A percentile compares a stretch with the other conserved stretches of the same genome.
These are phyloP conservation scores for Saturnispora hagleri DNA, from an alignment of 805 yeast genomes.

Conservation along the genomic window DNA sequence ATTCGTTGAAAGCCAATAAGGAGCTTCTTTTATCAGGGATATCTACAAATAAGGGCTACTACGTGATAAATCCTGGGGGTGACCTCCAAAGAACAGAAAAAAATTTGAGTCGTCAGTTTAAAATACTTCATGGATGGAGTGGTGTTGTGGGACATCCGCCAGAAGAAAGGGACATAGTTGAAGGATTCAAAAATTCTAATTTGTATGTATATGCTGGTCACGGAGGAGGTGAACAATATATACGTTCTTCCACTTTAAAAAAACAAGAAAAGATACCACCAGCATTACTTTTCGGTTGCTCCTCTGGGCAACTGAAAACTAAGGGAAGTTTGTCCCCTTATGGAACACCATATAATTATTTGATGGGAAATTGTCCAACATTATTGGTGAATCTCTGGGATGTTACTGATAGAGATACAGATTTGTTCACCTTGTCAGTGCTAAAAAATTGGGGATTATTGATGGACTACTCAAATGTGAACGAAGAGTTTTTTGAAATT, in stretches of 20 bases:
- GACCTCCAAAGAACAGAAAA: conserved; percentile 65
- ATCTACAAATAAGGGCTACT: conserved; percentile 35
- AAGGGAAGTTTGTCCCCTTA: conserved; percentile 58
- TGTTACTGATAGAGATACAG: conserved; percentile 94
- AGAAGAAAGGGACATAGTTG: conserved; percentile 40
- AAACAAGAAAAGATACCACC: conserved; percentile 42
- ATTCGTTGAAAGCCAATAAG: conserved; percentile 25
- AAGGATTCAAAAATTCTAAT: conserved; percentile 33
- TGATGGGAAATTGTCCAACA: conserved; percentile 76
- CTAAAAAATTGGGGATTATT: conserved; percentile 61
- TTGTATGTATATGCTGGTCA: conserved; percentile 82
- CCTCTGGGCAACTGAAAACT: conserved; percentile 61
- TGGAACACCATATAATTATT: conserved; percentile 70
- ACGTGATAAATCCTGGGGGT: conserved; percentile 73
- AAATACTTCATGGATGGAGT: conserved; percentile 34
- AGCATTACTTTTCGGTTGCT: conserved; percentile 74
- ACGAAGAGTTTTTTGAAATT: conserved; percentile 15
- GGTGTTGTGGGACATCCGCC: conserved; percentile 54
- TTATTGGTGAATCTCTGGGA: conserved; percentile 89
- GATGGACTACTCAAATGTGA: conserved; percentile 18
- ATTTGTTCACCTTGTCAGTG: conserved; percentile 55
- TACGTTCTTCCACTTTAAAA: conserved; percentile 47
- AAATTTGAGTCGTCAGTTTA: conserved; percentile 40
- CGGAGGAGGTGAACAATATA: conserved; percentile 89
- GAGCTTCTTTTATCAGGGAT: conserved; percentile 14